Conservation (phyloP, 2,329 filamentous ascomycete genomes). For the Cytospora piceicola region DNA sequence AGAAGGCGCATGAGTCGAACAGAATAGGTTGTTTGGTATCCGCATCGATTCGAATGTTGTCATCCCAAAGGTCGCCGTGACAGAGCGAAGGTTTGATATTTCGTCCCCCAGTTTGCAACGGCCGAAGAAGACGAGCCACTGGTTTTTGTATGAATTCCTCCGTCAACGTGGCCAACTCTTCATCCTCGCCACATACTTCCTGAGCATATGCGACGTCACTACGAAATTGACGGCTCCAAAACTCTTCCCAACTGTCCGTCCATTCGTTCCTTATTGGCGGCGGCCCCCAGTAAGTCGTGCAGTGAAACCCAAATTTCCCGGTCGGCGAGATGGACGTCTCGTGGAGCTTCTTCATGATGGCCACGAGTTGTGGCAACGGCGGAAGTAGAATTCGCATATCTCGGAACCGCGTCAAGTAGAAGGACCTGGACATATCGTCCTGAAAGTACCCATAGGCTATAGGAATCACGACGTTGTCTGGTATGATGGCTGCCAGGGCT, state of each 20-base stretch:
- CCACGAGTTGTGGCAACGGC: not conserved
- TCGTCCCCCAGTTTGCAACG: slow-evolving; percentile 47
- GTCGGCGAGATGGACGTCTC: slow-evolving; percentile 6
- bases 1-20: slow-evolving; percentile 48
- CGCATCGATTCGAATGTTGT: slow-evolving; percentile 41
- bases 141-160: slow-evolving; percentile 45
- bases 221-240: slow-evolving; percentile 41
- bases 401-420: slow-evolving; percentile 13
- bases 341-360: slow-evolving; percentile 5
- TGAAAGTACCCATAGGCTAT: slow-evolving; percentile 10
- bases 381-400: not conserved
- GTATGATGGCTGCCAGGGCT: slow-evolving; percentile 2
- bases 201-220: slow-evolving; percentile 37
- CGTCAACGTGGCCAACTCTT: slow-evolving; percentile 39
- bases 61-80: slow-evolving; percentile 50
- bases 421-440: not conserved
- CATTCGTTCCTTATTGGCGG: slow-evolving; percentile 39
- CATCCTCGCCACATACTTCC: slow-evolving; percentile 31
- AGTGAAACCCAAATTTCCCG: slow-evolving; percentile 41
- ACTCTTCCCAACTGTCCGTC: slow-evolving; percentile 45
- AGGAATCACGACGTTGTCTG: slow-evolving; percentile 10
- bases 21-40: slow-evolving; percentile 40
- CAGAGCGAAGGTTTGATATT: slow-evolving; percentile 48
- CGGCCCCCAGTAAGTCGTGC: slow-evolving; percentile 41
- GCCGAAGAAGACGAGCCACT: slow-evolving; percentile 49